phyloP scores from a whole-genome alignment of 495 filamentous ascomycete species.

The Penicillium crystallinum region DNA sequence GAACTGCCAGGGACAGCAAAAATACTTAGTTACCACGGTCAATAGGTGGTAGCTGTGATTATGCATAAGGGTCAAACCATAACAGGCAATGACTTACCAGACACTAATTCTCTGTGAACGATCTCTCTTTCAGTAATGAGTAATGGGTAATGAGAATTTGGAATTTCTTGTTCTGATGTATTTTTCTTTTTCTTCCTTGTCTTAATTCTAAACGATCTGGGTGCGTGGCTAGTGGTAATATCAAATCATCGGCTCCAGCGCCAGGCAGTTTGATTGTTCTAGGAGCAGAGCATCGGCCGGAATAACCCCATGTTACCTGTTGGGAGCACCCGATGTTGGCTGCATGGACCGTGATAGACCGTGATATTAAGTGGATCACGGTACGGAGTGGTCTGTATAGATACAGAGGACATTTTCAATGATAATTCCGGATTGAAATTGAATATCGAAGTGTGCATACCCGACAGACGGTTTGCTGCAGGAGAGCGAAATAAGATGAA shows the following conservation, averaged over 20 bases:
- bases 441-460: conserved; percentile 37
- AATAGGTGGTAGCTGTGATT: conserved; percentile 3
- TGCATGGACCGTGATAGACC: conserved; percentile 30
- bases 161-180: conserved; percentile 1
- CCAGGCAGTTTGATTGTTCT: conserved; percentile 27
- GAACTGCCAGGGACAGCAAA: conserved; percentile 31
- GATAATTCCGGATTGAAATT: conserved; percentile 28
- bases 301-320: conserved; percentile 30
- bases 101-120: not conserved
- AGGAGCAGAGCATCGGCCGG: conserved; percentile 31
- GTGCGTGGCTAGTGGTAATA: conserved; percentile 21
- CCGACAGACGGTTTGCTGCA: conserved; percentile 38
- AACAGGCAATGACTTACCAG: conserved; percentile 8
- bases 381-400: conserved; percentile 3
- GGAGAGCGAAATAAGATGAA: conserved; percentile 39
- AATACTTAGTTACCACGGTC: conserved; percentile 9
- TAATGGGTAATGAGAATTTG: not conserved
- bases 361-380: conserved; percentile 11
- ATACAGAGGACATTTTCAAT: conserved; percentile 19
- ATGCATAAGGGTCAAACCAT: conserved; percentile 30
- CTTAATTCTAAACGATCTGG: conserved; percentile 8
- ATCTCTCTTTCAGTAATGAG: not conserved
- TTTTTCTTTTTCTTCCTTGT: conserved; percentile 9
- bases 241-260: conserved; percentile 21
- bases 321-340: conserved; percentile 21